Evolutionary conservation across 805 yeast species (phyloP), one percentile per base, ranked within the genome.

Genomic region (Lipomyces oligophaga): DNA sequence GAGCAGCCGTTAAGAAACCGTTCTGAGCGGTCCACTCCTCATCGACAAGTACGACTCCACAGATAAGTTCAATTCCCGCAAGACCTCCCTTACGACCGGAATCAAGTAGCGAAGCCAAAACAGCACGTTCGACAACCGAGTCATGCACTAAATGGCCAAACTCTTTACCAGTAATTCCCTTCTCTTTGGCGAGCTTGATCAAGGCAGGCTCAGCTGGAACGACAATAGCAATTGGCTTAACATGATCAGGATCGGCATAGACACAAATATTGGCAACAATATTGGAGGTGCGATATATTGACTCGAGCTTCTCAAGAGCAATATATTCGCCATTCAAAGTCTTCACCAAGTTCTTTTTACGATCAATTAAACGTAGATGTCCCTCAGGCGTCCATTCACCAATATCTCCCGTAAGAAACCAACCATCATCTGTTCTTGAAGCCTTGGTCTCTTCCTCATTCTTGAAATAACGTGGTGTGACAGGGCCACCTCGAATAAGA

Each of bases 11-110:
- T 47, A 90, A 94, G 57, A 72, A 86, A 0, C 96, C 97, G 63
- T 80, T 85, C 68, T 87, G 93, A 34, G 98, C 97, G 33, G 97
- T 93, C 97, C 98, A 93, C 72, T 93, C 98, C 42, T 80, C 90
- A 56, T 85, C 89, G 47, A 80, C 75, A 50, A 93, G 66, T 11
- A 83, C 87, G 52, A 83, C 74, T 58, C 89, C 95, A 55, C 78
- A 79, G 47, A 93, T 64, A 55, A 90, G 72, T 69, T 93, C 97
- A 58, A 87, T 89, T 49, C 96, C 95, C 40, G 68, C 72, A 57
- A 93, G 77, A 7, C 95, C 96, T 64, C 82, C 89, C 16, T 77
- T 58, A 67, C 78, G 81, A 59, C 88, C 98, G 6, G 96, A 85
- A 21, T 76, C 75, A 44, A 84, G 62, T 49, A 93, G 66, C 13